Base-by-base conservation (phyloP, 257 asterid genomes). In the Solanum habrochaites region DNA sequence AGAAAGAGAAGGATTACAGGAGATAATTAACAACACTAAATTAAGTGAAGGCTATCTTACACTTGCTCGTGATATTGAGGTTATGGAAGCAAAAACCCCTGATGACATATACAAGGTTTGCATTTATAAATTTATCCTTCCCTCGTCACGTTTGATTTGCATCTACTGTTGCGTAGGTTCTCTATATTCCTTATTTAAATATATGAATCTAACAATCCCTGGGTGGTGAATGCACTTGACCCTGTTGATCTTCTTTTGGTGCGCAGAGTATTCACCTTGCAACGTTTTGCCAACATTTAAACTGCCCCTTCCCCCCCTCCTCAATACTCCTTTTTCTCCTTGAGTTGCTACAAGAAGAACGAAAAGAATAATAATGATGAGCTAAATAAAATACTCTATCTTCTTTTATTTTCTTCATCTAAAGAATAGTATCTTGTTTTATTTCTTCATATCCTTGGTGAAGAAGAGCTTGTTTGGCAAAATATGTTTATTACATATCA, bases 51-150 rank as follows among this genome's bases (percentile, higher is more conserved):
- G 99, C 66, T 97, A 91, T 91, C 98, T 97, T 86, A 92, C 99
- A 32, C 98, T 97, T 90, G 99, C 99, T 85, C 98, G 99, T 64
- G 99, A 97, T 91, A 94, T 97, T 75, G 99, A 96, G 90, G 99
- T 97, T 85, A 97, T 96, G 99, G 99, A 97, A 91, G 94, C 99
- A 73, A 97, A 96, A 91, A 94, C 98, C 86, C 99, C 99, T 5
- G 99, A 96, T 62, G 99, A 97, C 85, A 95, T 97, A 66, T 97
- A 96, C 93, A 97, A 97, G 98, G 99, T 95, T 71, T 77, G 62
- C 35, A 58, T 47, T 43, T 83, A 60, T 49, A 56, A 77, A 60
- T 23, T 12, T 4, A 47, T 13, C 67, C 52, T 43, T 70, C 31
- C 85, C 69, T 86, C 45, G 62, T 66, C 77, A n/a, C 29, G 35